Base-by-base conservation (phyloP, 371 early-diverging fungal species). In the Massospora cicadina region DNA sequence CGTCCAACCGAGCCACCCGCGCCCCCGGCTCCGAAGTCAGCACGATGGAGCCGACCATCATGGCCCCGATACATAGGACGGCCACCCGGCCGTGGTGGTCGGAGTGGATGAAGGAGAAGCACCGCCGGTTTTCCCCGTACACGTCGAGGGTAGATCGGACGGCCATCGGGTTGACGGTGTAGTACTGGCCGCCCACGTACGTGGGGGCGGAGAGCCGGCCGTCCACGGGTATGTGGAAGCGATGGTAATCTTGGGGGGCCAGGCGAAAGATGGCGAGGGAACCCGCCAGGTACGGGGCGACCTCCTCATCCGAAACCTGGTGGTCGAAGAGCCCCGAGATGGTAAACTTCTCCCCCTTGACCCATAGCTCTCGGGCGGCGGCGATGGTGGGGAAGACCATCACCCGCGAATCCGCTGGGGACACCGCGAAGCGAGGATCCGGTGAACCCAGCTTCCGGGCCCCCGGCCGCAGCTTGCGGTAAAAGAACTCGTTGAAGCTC, bases 211-310 rank as follows among this genome's bases (percentile, higher is more conserved):
- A 75, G 27, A 89, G 67, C 1, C 74, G 66, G 13, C 92, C 90
- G 67, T 86, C 85, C 10, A 89, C 85, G 21, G 93, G 93, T 1
- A 80, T 74, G 69, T 92, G 90, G 71, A 85, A 89, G 63, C 92
- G 71, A 66, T 93, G 93, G 70, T 93, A 93, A 69, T 93, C 93
- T 67, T 89, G 90, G 1, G 93, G 91, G 0, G 91, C 90, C 26
- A 93, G 73, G 31, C 93, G 79, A 69, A 87, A 90, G 32, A 93
- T 81, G 12, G 82, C 81, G 62, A 90, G 65, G 0, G 82, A 72
- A 2, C 90, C 91, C 1, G 81, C 86, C 1, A 76, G 76, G 67
- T 77, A 88, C 21, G 53, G 7, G 28, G 23, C 63, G 0, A 71
- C 67, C 23, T 71, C 66, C 5, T 83, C 87, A 21, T 74, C 68